A percentile compares a stretch with the other conserved stretches of the same genome.
These are phyloP conservation scores for Allodekkera sacchari DNA, from an alignment of 805 yeast genomes.

Conservation along the genomic window DNA sequence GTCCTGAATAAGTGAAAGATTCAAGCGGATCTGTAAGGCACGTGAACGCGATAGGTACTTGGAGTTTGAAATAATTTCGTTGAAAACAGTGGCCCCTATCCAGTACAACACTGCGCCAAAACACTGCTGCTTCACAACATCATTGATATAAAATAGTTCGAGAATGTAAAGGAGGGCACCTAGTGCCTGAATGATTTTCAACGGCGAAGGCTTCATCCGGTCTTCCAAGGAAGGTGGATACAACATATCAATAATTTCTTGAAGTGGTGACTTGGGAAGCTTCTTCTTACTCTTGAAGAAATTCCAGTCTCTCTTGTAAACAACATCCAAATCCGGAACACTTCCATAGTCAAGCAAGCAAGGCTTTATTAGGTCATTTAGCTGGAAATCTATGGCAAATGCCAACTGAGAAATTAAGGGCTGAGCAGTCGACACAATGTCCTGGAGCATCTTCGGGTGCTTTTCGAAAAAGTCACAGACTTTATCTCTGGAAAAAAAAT, in stretches of 20 bases:
- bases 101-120: conserved; percentile 72
- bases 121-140: conserved; percentile 69
- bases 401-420: conserved; percentile 58
- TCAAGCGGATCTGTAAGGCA: conserved; percentile 85
- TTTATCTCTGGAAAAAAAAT: conserved; percentile 61
- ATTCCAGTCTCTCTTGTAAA: conserved; percentile 59
- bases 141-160: conserved; percentile 73
- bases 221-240: conserved; percentile 80
- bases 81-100: conserved; percentile 66
- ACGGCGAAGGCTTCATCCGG: conserved; percentile 83
- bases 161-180: conserved; percentile 85
- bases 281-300: conserved; percentile 35
- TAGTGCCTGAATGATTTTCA: conserved; percentile 73
- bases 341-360: conserved; percentile 70
- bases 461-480: conserved; percentile 41
- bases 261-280: conserved; percentile 41
- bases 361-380: conserved; percentile 50
- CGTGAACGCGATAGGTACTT: conserved; percentile 70
- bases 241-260: conserved; percentile 65
- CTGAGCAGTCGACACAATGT: conserved; percentile 44
- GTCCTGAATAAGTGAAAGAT: conserved; percentile 80
- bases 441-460: conserved; percentile 56
- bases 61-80: conserved; percentile 57
- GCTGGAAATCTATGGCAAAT: conserved; percentile 54
- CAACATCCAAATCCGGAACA: conserved; percentile 72